These are phyloP conservation scores for Pestalotiopsis sp. DNA, from an alignment of 2,329 filamentous ascomycete genomes.

Conservation along the genomic window DNA sequence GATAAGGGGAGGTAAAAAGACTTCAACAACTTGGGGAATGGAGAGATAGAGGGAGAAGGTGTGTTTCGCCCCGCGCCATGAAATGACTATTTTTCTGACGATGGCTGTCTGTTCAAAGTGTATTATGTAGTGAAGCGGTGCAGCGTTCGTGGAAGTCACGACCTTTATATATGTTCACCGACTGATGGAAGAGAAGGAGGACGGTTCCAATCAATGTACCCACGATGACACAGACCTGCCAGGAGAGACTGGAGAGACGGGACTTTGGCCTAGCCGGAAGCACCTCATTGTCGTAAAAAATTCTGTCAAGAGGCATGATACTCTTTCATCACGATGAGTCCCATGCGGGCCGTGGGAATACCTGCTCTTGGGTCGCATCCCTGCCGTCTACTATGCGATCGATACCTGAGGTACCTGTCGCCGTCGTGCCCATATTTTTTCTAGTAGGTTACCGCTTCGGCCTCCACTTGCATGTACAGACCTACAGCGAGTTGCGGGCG, in stretches of 20 bases:
- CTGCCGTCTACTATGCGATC: not conserved
- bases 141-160: not conserved
- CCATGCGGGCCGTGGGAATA: not conserved
- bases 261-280: slow-evolving; percentile 1
- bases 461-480: not conserved
- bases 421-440: not conserved
- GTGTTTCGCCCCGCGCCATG: not conserved
- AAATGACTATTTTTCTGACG: not conserved
- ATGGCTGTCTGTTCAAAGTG: not conserved
- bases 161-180: slow-evolving; percentile 2
- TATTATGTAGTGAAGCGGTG: not conserved
- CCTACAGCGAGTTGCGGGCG: slow-evolving; percentile 9
- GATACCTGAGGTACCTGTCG: not conserved
- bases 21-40: not conserved
- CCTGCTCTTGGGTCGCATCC: not conserved
- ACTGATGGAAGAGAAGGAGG: not conserved
- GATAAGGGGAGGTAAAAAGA: slow-evolving; percentile 1
- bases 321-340: slow-evolving; percentile 4
- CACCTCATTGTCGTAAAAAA: slow-evolving; percentile 11
- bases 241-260: not conserved
- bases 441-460: not conserved
- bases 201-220: not conserved
- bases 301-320: slow-evolving; percentile 14
- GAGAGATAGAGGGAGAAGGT: not conserved
- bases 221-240: not conserved